phyloP scores from a whole-genome alignment of 2,329 filamentous ascomycete genomes.

The Chaetomiaceae sp. region DNA sequence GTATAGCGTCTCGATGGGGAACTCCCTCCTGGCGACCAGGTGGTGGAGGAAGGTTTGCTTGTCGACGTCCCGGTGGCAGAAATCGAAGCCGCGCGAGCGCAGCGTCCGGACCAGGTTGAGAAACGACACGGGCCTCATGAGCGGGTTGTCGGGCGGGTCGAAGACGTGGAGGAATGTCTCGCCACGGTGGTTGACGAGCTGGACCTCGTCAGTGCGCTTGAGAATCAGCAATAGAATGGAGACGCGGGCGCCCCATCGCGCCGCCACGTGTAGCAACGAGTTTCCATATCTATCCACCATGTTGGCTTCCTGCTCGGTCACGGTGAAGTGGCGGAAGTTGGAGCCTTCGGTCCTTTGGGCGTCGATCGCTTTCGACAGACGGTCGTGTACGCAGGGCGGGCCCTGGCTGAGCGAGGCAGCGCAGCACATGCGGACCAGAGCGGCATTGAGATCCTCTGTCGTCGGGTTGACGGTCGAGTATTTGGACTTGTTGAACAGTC shows the following conservation, averaged over 20 bases:
- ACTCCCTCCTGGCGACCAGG: conserved; percentile 23
- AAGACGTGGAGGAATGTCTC: conserved; percentile 29
- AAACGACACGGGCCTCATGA: conserved; percentile 23
- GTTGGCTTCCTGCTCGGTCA: conserved; percentile 26
- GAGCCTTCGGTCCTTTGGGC: conserved; percentile 22
- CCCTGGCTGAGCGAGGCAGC: conserved; percentile 12
- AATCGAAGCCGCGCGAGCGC: conserved; percentile 25
- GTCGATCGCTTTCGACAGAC: conserved; percentile 24
- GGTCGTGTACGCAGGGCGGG: conserved; percentile 22
- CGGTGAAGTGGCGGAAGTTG: conserved; percentile 22
- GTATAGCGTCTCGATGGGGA: conserved; percentile 25
- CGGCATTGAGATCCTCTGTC: conserved; percentile 24
- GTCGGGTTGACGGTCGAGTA: conserved; percentile 22
- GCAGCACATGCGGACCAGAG: conserved; percentile 25
- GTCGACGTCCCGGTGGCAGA: conserved; percentile 26
- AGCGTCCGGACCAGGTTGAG: conserved; percentile 26
- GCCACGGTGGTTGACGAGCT: conserved; percentile 24
- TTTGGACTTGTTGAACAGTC: conserved; percentile 22
- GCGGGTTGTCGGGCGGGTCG: conserved; percentile 22
- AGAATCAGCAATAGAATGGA: conserved; percentile 24
- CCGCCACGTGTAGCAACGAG: conserved; percentile 26
- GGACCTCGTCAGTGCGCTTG: conserved; percentile 23
- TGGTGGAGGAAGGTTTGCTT: conserved; percentile 26
- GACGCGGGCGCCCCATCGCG: conserved; percentile 26
- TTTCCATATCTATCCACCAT: conserved; percentile 26